Percentiles rank a stretch among this genome's conserved stretches.
Evolutionary conservation across 805 yeast species (phyloP).

Genomic region (Geotrichum ghanense): DNA sequence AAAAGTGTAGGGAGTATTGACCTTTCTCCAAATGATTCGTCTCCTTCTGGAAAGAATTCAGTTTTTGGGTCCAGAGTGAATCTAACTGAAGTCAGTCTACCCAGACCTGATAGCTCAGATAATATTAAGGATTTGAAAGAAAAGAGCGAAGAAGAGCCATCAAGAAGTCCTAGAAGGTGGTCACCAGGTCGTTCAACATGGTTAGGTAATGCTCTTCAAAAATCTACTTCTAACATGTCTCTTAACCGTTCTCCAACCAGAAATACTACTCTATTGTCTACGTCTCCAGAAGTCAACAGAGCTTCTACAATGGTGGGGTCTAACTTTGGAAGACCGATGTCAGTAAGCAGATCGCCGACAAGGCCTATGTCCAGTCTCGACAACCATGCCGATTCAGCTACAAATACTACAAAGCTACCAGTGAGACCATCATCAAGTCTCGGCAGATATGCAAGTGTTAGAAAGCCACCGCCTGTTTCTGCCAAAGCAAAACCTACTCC

Average conservation of each 20-base stretch:
- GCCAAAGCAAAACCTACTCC: too few species aligned
- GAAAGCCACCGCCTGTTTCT: too few species aligned
- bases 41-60: not conserved
- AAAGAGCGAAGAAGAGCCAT: not conserved
- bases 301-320: too few species aligned
- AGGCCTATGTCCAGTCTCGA: too few species aligned
- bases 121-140: not conserved
- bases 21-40: not conserved
- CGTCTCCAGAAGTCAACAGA: too few species aligned
- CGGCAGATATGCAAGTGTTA: too few species aligned
- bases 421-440: too few species aligned
- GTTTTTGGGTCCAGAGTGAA: not conserved
- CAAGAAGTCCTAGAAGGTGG: constrained; percentile 14
- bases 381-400: too few species aligned
- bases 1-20: not conserved
- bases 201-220: constrained; percentile 11
- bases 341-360: too few species aligned
- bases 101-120: not conserved
- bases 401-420: too few species aligned
- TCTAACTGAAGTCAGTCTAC: not conserved
- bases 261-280: not conserved
- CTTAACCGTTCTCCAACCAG: constrained; percentile 2
- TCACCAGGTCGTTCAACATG: constrained; percentile 19
- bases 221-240: constrained; percentile 4
- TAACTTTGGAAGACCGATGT: too few species aligned